Evolutionary conservation across 352 stramenopile species (phyloP).

Genomic region (Hyaloperonospora arabidopsidis): DNA sequence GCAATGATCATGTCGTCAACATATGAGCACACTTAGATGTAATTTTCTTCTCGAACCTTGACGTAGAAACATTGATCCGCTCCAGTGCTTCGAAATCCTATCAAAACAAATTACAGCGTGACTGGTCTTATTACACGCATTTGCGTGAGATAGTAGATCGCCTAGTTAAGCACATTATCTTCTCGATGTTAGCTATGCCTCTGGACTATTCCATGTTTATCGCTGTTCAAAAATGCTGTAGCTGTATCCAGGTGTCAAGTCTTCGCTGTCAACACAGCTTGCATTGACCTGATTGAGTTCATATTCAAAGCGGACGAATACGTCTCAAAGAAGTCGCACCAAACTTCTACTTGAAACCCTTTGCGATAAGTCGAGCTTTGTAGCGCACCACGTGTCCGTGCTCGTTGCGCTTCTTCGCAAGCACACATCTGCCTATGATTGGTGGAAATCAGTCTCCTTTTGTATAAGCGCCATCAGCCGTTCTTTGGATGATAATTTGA

Average conservation of each 20-base stretch:
- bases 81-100: slow-evolving; percentile 10
- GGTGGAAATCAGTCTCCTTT: neutral
- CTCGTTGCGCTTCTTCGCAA: too few species aligned
- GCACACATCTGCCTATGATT: too few species aligned
- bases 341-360: slow-evolving; percentile 8
- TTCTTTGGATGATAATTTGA: too few species aligned
- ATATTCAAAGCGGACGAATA: neutral
- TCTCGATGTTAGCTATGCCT: neutral
- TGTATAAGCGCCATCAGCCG: neutral
- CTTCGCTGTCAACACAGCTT: neutral
- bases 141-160: slow-evolving; percentile 18
- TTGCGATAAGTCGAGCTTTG: neutral
- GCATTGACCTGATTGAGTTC: neutral
- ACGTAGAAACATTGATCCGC: slow-evolving; percentile 18
- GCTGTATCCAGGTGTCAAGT: neutral
- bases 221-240: slow-evolving; percentile 8
- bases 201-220: slow-evolving; percentile 5
- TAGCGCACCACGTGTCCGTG: neutral
- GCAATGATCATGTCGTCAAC: too few species aligned
- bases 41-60: slow-evolving; percentile 5
- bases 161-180: slow-evolving; percentile 13
- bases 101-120: slow-evolving; percentile 6
- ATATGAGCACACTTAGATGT: slow-evolving; percentile 1
- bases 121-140: slow-evolving; percentile 9
- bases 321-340: neutral